Conservation (phyloP, 768 basidiomycete genomes). For the Boletus sensibilis region DNA sequence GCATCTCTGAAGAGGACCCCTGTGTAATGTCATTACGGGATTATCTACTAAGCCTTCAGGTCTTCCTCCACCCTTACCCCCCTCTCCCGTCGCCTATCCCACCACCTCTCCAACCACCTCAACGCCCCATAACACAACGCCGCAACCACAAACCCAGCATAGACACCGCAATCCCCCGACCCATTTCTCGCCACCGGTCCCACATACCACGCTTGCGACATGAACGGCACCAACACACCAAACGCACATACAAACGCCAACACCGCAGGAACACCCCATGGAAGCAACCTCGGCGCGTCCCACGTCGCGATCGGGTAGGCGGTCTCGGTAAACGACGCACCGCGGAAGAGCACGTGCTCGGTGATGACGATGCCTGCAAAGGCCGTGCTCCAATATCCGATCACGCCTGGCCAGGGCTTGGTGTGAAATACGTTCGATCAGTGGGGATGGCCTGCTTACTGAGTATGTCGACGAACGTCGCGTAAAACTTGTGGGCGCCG, state of each 20-base stretch:
- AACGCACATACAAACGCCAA: slow-evolving; percentile 40
- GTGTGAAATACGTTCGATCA: slow-evolving; percentile 7
- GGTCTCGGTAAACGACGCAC: slow-evolving; percentile 29
- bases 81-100: slow-evolving; percentile 1
- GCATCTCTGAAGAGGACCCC: no score
- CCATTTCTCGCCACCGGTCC: slow-evolving; percentile 46
- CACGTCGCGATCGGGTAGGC: slow-evolving; percentile 40
- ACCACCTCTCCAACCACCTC: slow-evolving; percentile 30
- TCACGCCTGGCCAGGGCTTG: slow-evolving; percentile 33
- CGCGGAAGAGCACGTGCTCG: slow-evolving; percentile 47
- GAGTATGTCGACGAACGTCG: slow-evolving; percentile 43
- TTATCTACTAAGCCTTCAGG: slow-evolving; percentile 1
- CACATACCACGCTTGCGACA: slow-evolving; percentile 53
- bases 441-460: slow-evolving; percentile 21
- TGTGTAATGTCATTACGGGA: no score
- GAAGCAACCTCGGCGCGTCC: slow-evolving; percentile 37
- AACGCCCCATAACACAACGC: slow-evolving; percentile 31
- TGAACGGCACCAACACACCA: slow-evolving; percentile 44
- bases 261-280: slow-evolving; percentile 42
- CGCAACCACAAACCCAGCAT: slow-evolving; percentile 38
- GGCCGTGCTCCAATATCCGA: slow-evolving; percentile 44
- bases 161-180: slow-evolving; percentile 50
- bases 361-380: slow-evolving; percentile 40
- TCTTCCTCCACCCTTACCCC: neutral
- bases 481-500: slow-evolving; percentile 45